A percentile compares a stretch with the other conserved stretches of the same genome.
Conservation (phyloP, 768 basidiomycete species). For the Coprinellus micaceus region DNA sequence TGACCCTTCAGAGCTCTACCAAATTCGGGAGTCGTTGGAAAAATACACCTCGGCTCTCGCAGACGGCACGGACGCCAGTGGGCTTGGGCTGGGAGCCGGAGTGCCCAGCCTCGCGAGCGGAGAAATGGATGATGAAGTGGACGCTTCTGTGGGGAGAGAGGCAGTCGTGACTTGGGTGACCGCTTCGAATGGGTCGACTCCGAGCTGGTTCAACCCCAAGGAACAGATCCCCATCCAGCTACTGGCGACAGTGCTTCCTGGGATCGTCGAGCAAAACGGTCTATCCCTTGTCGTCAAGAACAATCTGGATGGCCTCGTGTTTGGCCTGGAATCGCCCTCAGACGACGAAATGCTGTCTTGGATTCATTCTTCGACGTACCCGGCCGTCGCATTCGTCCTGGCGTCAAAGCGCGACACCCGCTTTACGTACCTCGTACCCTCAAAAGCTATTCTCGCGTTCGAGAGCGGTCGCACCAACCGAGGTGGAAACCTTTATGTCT, state of each 20-base stretch:
- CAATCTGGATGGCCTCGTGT: constrained; percentile 69
- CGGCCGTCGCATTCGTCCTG: constrained; percentile 89
- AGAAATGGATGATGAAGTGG: constrained; percentile 90
- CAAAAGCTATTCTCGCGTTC: constrained; percentile 68
- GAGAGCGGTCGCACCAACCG: constrained; percentile 68
- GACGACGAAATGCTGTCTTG: constrained; percentile 38
- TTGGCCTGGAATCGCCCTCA: constrained; percentile 41
- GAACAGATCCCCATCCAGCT: constrained; percentile 38
- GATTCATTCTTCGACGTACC: constrained; percentile 80
- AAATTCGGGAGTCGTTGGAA: constrained; percentile 77
- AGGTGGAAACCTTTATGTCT: constrained; percentile 85
- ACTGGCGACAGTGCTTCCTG: constrained; percentile 73
- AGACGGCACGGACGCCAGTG: constrained; percentile 56
- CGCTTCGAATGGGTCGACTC: constrained; percentile 41
- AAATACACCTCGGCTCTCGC: constrained; percentile 74
- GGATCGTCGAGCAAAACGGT: constrained; percentile 24
- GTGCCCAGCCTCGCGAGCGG: constrained; percentile 82
- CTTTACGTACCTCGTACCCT: constrained; percentile 72
- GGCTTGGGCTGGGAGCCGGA: constrained; percentile 60
- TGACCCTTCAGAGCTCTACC: constrained; percentile 76
- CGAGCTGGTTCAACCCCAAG: constrained; percentile 34
- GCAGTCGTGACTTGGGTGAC: constrained; percentile 66
- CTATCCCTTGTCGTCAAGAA: constrained; percentile 62
- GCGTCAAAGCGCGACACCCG: constrained; percentile 89
- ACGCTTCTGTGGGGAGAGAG: constrained; percentile 64